phyloP scores from a whole-genome alignment of 1,139 yeast genomes.

The Pichia sp. region DNA sequence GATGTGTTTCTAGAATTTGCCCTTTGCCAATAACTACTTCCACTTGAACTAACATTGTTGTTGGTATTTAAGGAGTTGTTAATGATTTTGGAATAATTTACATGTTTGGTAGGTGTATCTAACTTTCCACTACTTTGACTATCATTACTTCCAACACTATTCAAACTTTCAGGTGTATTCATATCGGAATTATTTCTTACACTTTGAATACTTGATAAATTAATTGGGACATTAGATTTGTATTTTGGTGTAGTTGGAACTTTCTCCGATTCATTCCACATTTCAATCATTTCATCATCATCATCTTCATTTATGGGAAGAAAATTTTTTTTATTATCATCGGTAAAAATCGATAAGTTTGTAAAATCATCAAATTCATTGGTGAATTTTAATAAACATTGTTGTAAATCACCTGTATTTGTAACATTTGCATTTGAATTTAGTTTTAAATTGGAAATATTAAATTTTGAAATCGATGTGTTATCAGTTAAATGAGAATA shows the following conservation, averaged over 20 bases:
- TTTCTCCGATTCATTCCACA: conserved; percentile 17
- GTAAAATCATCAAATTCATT: conserved; percentile 34
- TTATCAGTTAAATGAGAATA: conserved; percentile 7
- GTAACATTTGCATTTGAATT: conserved; percentile 22
- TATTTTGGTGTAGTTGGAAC: conserved; percentile 31
- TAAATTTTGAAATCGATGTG: conserved; percentile 6
- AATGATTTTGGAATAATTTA: background rate
- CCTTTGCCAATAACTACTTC: conserved; percentile 19
- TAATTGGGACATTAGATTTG: background rate
- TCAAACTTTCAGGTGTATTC: conserved; percentile 11
- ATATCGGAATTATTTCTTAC: conserved; percentile 2
- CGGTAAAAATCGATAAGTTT: conserved; percentile 21
- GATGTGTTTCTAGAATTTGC: conserved; percentile 19
- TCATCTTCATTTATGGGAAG: no score
- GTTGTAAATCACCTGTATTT: conserved; percentile 33
- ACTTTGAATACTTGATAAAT: conserved; percentile 7
- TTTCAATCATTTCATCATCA: conserved; percentile 10
- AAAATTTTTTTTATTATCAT: no score
- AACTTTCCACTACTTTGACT: conserved; percentile 6
- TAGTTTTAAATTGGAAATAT: conserved; percentile 5
- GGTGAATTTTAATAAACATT: conserved; percentile 33
- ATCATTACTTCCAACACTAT: conserved; percentile 5
- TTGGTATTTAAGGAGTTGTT: no score
- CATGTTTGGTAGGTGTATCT: conserved; percentile 21
- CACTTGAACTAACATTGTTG: background rate